These are phyloP conservation scores for Clonostachys sp. DNA, from an alignment of 2,329 filamentous ascomycete genomes.

Conservation along the genomic window DNA sequence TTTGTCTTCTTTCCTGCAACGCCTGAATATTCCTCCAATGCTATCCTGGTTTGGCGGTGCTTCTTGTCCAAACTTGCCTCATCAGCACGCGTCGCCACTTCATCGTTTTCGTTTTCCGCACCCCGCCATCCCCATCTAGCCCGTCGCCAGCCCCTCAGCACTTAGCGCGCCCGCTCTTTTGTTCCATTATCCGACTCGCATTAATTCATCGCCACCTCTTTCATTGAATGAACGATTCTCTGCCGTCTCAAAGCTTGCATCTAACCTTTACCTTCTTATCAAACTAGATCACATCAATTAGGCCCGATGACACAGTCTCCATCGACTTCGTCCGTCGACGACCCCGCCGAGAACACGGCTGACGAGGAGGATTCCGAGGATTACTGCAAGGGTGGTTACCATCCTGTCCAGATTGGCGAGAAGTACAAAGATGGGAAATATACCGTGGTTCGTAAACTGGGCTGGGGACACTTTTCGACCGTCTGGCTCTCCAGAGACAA, in stretches of 20 bases:
- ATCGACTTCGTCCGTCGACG: conserved; percentile 75
- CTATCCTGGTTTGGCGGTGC: no score
- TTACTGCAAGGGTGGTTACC: conserved; percentile 98
- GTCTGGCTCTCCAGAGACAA: conserved; percentile 86
- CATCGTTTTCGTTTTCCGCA: no score
- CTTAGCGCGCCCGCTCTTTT: no score
- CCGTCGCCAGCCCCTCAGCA: no score
- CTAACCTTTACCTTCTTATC: neutral
- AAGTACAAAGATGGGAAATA: conserved; percentile 98
- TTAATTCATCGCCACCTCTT: no score
- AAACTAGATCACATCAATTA: conserved; percentile 47
- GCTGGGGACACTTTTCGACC: conserved; percentile 99
- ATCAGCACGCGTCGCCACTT: no score
- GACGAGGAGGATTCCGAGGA: conserved; percentile 99
- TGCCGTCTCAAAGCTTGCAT: neutral
- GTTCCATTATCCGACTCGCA: no score
- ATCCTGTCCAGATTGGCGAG: conserved; percentile 90
- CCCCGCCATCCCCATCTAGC: no score
- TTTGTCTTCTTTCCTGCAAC: no score
- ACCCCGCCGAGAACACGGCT: conserved; percentile 84
- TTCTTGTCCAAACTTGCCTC: no score
- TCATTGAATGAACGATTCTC: neutral
- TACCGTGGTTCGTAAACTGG: conserved; percentile 91
- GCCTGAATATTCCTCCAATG: no score
- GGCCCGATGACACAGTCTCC: conserved; percentile 67